Evolutionary conservation across 805 yeast species (phyloP), one percentile per base, ranked within the genome.

Genomic region (Barnettozyma pratensis): DNA sequence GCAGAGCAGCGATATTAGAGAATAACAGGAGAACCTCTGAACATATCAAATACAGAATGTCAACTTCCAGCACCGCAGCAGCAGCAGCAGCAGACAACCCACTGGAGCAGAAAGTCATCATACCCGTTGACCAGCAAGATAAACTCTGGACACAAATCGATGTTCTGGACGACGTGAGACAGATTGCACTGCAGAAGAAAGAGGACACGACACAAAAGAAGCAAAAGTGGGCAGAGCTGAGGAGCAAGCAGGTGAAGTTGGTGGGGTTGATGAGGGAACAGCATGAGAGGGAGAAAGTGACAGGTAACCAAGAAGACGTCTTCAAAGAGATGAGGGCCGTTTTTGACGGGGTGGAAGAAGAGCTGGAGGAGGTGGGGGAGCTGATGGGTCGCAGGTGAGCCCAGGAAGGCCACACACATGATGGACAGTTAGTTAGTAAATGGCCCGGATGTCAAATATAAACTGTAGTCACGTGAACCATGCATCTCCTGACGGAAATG

Each of bases 71-170:
- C 26, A n/a, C 27, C 3, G 39, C 9, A 12, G 26, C 27, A 37
- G 27, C 7, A 8, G 11, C 9, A 5, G 14, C 29, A 25, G 14
- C 9, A n/a, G 37, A 41, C 14, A 7, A 19, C 36, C 37, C 43
- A 25, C 25, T 37, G 26, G 45, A 46, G 14, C 11, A 29, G 10
- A 41, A 46, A 25, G 42, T 41, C 9, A 31, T 29, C 28, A 36
- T 41, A 11, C 48, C 73, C 42, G 82, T 79, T 25, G 82, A 86
- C 46, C 70, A 78, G 51, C 90, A 83, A 66, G 96, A 87, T 65
- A 75, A 77, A 58, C 71, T 87, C 41, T 91, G 96, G 96, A 83
- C 92, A 6, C 95, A 88, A 56, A 82, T 90, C 44, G 96, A 87
- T 58, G 84, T 87, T 0, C 72, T 92, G 53, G 91, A 88, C 54